Conservation (phyloP, 2,329 filamentous ascomycete species). For the Penicillium brevicompactum region DNA sequence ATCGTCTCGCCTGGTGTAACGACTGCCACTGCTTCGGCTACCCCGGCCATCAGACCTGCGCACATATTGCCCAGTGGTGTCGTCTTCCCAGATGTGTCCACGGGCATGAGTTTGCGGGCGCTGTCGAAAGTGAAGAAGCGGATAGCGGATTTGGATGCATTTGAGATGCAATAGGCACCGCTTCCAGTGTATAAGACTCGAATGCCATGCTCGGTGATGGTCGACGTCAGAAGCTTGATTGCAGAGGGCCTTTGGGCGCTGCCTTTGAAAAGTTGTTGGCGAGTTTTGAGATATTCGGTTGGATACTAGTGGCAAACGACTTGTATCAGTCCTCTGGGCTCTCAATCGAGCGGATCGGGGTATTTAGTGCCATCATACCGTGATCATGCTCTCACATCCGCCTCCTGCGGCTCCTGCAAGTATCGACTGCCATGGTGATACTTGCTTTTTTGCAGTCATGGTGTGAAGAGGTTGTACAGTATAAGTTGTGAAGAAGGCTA, state of each 20-base stretch:
- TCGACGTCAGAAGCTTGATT: conserved; percentile 4
- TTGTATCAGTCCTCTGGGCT: background rate
- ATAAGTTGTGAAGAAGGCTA: too few relatives aligned
- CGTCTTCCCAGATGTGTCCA: conserved; percentile 28
- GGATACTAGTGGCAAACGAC: conserved; percentile 11
- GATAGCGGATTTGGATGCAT: conserved; percentile 20
- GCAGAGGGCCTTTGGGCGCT: background rate
- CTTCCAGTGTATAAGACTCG: conserved; percentile 15
- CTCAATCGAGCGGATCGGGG: background rate
- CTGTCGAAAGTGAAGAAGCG: conserved; percentile 21
- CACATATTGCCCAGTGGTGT: conserved; percentile 57
- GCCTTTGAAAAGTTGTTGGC: conserved; percentile 16
- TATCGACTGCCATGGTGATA: conserved; percentile 20
- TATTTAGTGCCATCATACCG: conserved; percentile 4
- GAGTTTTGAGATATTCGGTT: conserved; percentile 20
- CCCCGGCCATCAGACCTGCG: conserved; percentile 63
- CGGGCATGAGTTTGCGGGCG: conserved; percentile 14
- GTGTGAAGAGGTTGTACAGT: background rate
- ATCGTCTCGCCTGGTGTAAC: conserved; percentile 68
- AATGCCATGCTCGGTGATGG: conserved; percentile 13
- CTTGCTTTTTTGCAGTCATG: conserved; percentile 3
- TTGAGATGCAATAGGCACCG: conserved; percentile 18
- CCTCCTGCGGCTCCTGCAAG: conserved; percentile 17
- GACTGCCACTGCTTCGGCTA: conserved; percentile 60
- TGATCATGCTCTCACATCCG: conserved; percentile 16